Percentiles rank a stretch among this genome's conserved stretches.
These are phyloP conservation scores for Boechera divaricarpa DNA, from an alignment of 345 rosid species.

Conservation along the genomic window DNA sequence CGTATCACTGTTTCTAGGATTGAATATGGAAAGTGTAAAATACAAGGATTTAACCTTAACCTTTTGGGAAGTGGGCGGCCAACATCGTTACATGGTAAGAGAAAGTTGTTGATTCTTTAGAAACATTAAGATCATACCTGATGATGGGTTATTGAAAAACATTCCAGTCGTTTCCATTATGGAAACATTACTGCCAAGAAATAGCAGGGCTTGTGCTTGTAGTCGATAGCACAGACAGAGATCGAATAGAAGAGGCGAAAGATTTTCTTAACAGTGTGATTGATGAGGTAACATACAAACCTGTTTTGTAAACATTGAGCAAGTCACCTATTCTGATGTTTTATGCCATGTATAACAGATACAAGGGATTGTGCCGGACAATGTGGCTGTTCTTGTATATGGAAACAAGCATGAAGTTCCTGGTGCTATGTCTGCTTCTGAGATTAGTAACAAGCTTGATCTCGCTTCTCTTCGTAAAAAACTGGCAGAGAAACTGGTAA, in stretches of 20 bases:
- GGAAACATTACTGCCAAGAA: slow-evolving; percentile 9
- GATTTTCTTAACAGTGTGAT: slow-evolving; percentile 31
- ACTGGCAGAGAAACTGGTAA: slow-evolving; percentile 55
- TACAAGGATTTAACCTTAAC: slow-evolving; percentile 29
- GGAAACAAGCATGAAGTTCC: slow-evolving; percentile 67
- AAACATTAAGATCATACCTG: slow-evolving; percentile 1
- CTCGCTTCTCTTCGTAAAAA: slow-evolving; percentile 60
- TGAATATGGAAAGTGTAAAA: slow-evolving; percentile 7
- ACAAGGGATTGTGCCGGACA: slow-evolving; percentile 19
- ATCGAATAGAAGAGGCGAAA: slow-evolving; percentile 33
- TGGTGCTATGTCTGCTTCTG: slow-evolving; percentile 72
- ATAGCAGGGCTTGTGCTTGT: slow-evolving; percentile 36
- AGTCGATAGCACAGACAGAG: slow-evolving; percentile 42
- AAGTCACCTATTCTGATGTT: slow-evolving; percentile 1
- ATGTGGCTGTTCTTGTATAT: slow-evolving; percentile 59
- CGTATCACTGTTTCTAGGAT: slow-evolving; percentile 16
- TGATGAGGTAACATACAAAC: slow-evolving; percentile 32
- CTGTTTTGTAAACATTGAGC: not conserved
- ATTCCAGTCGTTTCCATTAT: not conserved
- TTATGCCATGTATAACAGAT: slow-evolving; percentile 21
- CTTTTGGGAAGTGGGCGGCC: slow-evolving; percentile 33
- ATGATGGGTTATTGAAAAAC: not conserved
- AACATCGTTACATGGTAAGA: slow-evolving; percentile 17
- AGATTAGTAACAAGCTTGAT: slow-evolving; percentile 65
- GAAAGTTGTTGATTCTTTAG: not conserved